These are phyloP conservation scores for Lecanicillium sp. DNA, from an alignment of 2,329 filamentous ascomycete species.

Conservation along the genomic window DNA sequence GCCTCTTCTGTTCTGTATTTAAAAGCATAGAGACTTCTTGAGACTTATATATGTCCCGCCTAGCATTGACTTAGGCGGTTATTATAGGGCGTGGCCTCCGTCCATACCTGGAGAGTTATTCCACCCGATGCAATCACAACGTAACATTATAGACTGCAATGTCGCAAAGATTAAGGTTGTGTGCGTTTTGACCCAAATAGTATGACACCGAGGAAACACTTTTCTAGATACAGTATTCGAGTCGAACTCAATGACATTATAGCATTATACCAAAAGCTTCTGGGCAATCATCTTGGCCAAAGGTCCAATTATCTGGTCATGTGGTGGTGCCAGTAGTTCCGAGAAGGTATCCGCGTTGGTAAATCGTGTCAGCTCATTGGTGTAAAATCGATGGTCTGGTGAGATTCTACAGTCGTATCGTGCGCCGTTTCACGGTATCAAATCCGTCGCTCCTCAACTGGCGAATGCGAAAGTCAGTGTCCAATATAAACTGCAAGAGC, in stretches of 20 bases:
- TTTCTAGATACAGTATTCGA: conserved; percentile 2
- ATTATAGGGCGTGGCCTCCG: not conserved
- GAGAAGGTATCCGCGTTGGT: conserved; percentile 5
- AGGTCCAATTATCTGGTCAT: conserved; percentile 5
- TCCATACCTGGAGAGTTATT: not conserved
- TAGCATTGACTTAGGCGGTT: too few relatives aligned
- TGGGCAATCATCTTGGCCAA: conserved; percentile 6
- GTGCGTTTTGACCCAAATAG: not conserved
- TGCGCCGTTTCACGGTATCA: conserved; percentile 3
- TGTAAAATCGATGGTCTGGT: conserved; percentile 4
- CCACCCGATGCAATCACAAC: not conserved
- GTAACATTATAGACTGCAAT: conserved; percentile 8
- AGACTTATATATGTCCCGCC: too few relatives aligned
- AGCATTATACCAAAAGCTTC: conserved; percentile 2
- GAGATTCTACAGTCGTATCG: conserved; percentile 3
- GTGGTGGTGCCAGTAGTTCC: conserved; percentile 5
- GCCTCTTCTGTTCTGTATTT: too few relatives aligned
- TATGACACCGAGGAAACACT: not conserved
- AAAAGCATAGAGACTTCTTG: too few relatives aligned
- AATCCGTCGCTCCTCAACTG: conserved; percentile 3
- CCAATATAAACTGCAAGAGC: not conserved
- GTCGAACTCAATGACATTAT: not conserved
- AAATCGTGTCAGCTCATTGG: conserved; percentile 4
- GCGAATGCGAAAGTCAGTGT: conserved; percentile 1
- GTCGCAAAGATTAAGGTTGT: conserved; percentile 1